Evolutionary conservation across 169 alveolate species (phyloP).

Genomic region (Eimeria sp.): DNA sequence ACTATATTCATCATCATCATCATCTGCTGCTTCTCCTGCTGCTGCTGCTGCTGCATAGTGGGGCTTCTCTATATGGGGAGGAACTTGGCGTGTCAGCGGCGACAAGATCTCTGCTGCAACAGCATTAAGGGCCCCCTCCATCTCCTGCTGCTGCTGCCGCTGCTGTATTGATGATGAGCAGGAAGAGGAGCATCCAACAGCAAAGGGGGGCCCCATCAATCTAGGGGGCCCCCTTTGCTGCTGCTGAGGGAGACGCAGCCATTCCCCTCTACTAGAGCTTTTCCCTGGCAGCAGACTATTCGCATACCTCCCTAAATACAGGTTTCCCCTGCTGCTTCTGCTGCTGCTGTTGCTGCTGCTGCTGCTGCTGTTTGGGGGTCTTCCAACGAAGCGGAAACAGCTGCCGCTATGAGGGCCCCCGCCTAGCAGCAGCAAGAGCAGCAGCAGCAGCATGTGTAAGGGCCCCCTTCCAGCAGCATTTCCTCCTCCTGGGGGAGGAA

Average conservation of each 20-base stretch:
- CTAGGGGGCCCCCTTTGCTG: too few relatives aligned
- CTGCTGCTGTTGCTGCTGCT: too few relatives aligned
- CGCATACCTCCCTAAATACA: too few relatives aligned
- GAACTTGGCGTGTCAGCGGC: neutral
- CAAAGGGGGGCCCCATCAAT: too few relatives aligned
- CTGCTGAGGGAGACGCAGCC: too few relatives aligned
- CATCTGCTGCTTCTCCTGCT: too few relatives aligned
- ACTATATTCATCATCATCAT: neutral
- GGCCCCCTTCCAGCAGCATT: neutral
- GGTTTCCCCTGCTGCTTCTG: too few relatives aligned
- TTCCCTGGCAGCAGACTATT: too few relatives aligned
- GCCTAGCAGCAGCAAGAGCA: neutral
- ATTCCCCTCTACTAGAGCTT: too few relatives aligned
- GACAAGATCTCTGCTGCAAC: neutral
- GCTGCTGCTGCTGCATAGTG: neutral
- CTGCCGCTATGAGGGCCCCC: neutral
- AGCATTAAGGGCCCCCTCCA: neutral
- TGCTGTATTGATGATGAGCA: neutral
- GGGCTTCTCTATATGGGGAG: constrained; percentile 6
- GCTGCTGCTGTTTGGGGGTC: too few relatives aligned
- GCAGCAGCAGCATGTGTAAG: neutral
- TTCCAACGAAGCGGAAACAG: neutral
- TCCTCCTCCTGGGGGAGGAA: too few relatives aligned
- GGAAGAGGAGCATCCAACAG: neutral
- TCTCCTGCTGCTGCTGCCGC: neutral